Base-by-base conservation (phyloP, 106 monocot species). In the Dendrobium officinale region DNA sequence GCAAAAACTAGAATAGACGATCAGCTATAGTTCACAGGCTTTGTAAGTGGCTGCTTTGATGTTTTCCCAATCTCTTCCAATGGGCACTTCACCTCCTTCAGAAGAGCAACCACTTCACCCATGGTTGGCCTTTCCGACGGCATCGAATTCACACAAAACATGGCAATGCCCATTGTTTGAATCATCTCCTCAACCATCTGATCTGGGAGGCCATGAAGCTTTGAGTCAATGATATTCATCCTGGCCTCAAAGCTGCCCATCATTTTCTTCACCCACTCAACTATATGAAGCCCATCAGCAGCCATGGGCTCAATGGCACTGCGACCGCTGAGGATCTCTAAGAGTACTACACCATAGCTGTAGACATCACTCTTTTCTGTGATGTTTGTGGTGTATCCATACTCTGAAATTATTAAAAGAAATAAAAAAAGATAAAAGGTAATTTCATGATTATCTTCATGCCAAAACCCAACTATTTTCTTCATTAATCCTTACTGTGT, bases 351-450 rank as follows among this genome's bases (percentile, higher is more conserved):
- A 11, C 95, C 95, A 49, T 90, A 99, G 91, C 98, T 99, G 80
- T 99, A 99, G 54, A 99, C 92, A 43, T 99, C 98, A 41, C 98
- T 99, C 84, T 99, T 99, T 80, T 95, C 98, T 24, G 95, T 99
- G 82, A 99, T 95, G 41, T 95, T 92, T 42, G 78, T 83, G 0
- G 91, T 93, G 88, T 99, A 99, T 15, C 91, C 92, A 26, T 99
- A 99, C 81, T 99, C 95, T 99, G 87, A 72, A 22, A 83, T 24
- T 54, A 44, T 66, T 49, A 15, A 37, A 47, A 51, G 5, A 20
- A 64, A 59, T 24, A 42, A 66, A 37, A 56, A 19, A 11, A 22
- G 22, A 8, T 22, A 2, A 2, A 4, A n/a, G 22, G 10, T n/a
- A 61, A 9, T 61, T 8, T 61, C 20, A 61, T 22, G 3, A 51